Evolutionary conservation across 2,329 filamentous ascomycete species (phyloP), one percentile per base, ranked within the genome.

Genomic region (Aspergillus hortae): DNA sequence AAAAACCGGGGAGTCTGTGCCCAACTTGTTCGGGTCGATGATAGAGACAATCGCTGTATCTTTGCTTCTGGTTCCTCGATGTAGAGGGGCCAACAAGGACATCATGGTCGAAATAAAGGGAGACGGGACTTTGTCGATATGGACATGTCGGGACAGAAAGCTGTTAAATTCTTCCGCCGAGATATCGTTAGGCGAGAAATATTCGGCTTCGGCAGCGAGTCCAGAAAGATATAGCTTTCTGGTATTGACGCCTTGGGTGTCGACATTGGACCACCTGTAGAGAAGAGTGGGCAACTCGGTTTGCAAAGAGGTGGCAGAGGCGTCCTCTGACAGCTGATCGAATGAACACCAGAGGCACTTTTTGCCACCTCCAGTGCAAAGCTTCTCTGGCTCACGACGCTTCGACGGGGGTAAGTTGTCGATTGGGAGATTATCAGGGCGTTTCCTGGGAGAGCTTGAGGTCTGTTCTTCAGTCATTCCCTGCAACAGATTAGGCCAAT

Each of bases 21-120:
- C 14, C 0, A 73, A 44, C 30, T 64, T 64, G 0, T 48, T 55
- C 0, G 65, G 48, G 32, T 74, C 67, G 14, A 74, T 64, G 0
- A 74, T 57, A 0, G 61, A 58, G 1, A 74, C 17, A 0, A 57
- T 55, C 0, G 69, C 67, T 0, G 58, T 59, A 12, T 65, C 56
- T 15, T 56, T 36, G 0, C 54, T 44, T 4, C 56, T 50, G 3
- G 72, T n/a, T 0, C 63, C 67, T 35, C 70, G 57, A 38, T 73
- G 69, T 0, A 73, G 40, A 0, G 69, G 65, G 0, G 65, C 44
- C 0, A 74, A 48, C 1, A 63, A 61, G 0, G 61, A 58, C 0
- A 40, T 46, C 4, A 57, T 68, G 0, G 65, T 62, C 0, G 71
- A 74, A 4, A 74, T 70, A 10, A 74, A 71, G 0, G 71, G 70